Percentiles rank a stretch among this genome's conserved stretches.
phyloP scores from a whole-genome alignment of 169 alveolate species.

The Plasmodium vinckei region DNA sequence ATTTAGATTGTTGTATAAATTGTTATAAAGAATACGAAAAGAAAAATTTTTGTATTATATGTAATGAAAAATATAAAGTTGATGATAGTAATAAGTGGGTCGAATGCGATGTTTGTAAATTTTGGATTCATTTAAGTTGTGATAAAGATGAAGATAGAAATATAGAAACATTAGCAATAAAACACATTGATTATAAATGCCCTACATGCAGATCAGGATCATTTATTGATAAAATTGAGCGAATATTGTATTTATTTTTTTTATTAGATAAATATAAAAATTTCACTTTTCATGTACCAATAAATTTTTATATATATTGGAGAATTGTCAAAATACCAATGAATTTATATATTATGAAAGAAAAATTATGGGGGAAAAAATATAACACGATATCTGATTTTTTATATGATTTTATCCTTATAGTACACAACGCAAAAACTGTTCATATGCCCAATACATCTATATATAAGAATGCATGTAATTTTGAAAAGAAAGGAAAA shows the following conservation, averaged over 20 bases:
- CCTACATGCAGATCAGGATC: constrained; percentile 81
- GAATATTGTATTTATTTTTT: constrained; percentile 81
- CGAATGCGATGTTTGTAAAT: constrained; percentile 88
- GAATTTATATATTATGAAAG: constrained; percentile 80
- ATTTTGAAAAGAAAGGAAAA: constrained; percentile 79
- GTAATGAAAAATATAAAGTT: constrained; percentile 80
- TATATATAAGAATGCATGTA: constrained; percentile 78
- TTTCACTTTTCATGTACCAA: constrained; percentile 84
- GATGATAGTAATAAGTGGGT: constrained; percentile 80
- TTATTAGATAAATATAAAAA: constrained; percentile 78
- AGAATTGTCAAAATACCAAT: constrained; percentile 85
- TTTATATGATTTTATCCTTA: constrained; percentile 78
- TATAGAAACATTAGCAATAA: constrained; percentile 73
- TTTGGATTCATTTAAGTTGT: constrained; percentile 88
- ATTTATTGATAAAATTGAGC: constrained; percentile 74
- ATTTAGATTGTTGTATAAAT: constrained; percentile 79
- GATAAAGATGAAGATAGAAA: constrained; percentile 80
- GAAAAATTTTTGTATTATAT: constrained; percentile 83
- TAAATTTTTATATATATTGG: constrained; percentile 82
- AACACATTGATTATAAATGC: constrained; percentile 79
- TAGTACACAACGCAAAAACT: constrained; percentile 81
- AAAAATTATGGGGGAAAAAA: constrained; percentile 78
- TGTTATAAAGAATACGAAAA: constrained; percentile 83
- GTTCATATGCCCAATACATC: constrained; percentile 85
- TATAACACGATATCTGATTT: constrained; percentile 78